phyloP scores from a whole-genome alignment of 441 rosid species.

The Corymbia calophylla region DNA sequence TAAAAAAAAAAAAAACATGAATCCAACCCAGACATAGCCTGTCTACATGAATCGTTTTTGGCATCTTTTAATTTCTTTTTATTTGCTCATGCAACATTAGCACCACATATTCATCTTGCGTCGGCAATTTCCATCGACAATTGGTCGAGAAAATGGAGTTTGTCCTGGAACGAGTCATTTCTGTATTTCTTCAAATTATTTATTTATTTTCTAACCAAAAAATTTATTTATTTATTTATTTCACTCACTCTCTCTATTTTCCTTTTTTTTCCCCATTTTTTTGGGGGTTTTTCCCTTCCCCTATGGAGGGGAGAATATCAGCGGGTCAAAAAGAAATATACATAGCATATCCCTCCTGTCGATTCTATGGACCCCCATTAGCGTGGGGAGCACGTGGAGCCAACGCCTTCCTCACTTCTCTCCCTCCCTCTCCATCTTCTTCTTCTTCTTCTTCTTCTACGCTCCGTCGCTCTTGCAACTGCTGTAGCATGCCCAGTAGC shows the following conservation, averaged over 20 bases:
- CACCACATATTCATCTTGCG: not conserved
- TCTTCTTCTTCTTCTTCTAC: not conserved
- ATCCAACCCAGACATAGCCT: not conserved
- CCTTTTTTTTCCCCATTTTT: not conserved
- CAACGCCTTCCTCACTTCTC: not conserved
- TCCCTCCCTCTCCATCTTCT: not conserved
- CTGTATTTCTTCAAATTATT: no score
- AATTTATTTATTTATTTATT: not conserved
- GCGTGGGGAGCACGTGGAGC: not conserved
- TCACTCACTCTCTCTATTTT: not conserved
- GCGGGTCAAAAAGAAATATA: not conserved
- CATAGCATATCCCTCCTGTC: not conserved
- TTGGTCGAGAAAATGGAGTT: not conserved
- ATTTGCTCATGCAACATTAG: fast-evolving
- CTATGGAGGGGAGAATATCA: no score
- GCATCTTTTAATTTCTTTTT: not conserved
- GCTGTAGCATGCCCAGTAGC: not conserved
- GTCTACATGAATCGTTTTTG: not conserved
- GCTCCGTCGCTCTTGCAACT: not conserved
- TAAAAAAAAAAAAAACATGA: no score
- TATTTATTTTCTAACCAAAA: no score
- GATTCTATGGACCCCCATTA: not conserved
- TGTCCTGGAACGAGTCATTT: not conserved
- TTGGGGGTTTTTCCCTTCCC: not conserved
- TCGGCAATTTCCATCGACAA: not conserved